Evolutionary conservation across 169 alveolate species (phyloP).

Genomic region (Plasmodium malariae): DNA sequence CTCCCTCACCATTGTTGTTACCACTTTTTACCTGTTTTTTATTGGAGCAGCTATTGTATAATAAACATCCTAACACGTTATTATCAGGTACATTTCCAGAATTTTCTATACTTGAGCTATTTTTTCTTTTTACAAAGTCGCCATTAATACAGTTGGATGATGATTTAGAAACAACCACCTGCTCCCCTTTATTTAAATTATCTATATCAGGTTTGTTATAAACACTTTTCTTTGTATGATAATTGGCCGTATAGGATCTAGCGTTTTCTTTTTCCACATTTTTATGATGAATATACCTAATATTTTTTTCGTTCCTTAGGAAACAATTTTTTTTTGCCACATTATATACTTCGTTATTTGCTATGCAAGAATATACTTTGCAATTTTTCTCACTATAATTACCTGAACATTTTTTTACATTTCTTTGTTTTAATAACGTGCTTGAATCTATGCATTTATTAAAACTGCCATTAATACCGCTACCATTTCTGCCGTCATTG

Average conservation of each 20-base stretch:
- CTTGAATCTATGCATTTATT: no score
- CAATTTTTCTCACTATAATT: neutral
- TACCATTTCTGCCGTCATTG: no score
- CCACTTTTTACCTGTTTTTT: neutral
- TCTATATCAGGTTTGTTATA: neutral
- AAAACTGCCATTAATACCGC: no score
- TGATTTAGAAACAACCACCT: neutral
- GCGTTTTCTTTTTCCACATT: neutral
- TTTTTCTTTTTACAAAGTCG: conserved; percentile 4
- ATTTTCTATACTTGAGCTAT: neutral
- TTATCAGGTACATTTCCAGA: neutral
- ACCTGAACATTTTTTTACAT: neutral
- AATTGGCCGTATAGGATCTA: neutral
- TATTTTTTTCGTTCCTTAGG: neutral
- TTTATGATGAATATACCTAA: neutral
- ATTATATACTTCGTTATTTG: neutral
- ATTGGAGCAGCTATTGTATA: conserved; percentile 1
- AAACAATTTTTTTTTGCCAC: neutral
- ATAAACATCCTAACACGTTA: neutral
- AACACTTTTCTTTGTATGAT: neutral
- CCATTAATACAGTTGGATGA: conserved; percentile 4
- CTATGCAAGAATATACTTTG: neutral
- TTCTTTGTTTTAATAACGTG: neutral
- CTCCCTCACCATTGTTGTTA: neutral
- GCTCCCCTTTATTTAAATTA: neutral